Evolutionary conservation across 2,329 filamentous ascomycete species (phyloP), one percentile per base, ranked within the genome.

Genomic region (Penicillium freii): DNA sequence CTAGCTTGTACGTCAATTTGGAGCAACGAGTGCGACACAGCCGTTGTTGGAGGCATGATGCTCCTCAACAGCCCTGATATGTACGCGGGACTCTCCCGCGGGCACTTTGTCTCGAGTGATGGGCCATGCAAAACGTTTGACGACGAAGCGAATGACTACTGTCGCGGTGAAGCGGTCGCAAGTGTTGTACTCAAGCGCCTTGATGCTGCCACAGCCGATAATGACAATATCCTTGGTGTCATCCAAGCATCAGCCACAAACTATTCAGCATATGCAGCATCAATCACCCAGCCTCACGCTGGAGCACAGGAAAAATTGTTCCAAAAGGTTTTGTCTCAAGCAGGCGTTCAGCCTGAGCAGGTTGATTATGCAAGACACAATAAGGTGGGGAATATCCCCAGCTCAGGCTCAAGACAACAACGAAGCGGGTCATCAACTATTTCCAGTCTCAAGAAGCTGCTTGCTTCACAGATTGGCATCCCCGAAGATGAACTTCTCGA

Each of bases 21-120:
- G 83, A 82, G 84, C 4, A 84, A 86, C 50, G 90, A 94, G 64
- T 90, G 87, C 60, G 90, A 94, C 69, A 92, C 88, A 7, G 90
- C 89, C 1, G 84, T 91, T 38, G 88, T 89, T 2, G 90, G 91
- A 55, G 91, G 90, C 58, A 77, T 90, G n/a, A 91, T 89, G 51
- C 44, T 71, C 5, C 81, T 92, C 73, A 91, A 88, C 52, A 90
- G 90, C 74, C 87, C 89, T 0, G 88, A 92, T 72, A 89, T 88
- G 78, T 90, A 90, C 75, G 81, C 87, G 8, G 88, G 87, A 64
- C 78, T 92, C 4, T 87, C 84, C 68, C 84, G 87, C 63, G 69
- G 63, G 2, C 63, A 68, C 29, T 71, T 72, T 38, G 54, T 71
- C 11, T 70, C 67, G 9, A 57, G 62, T 17, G 67, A 62, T 9